phyloP scores from a whole-genome alignment of 1,284 basidiomycete genomes.

The Sutorius eximius region DNA sequence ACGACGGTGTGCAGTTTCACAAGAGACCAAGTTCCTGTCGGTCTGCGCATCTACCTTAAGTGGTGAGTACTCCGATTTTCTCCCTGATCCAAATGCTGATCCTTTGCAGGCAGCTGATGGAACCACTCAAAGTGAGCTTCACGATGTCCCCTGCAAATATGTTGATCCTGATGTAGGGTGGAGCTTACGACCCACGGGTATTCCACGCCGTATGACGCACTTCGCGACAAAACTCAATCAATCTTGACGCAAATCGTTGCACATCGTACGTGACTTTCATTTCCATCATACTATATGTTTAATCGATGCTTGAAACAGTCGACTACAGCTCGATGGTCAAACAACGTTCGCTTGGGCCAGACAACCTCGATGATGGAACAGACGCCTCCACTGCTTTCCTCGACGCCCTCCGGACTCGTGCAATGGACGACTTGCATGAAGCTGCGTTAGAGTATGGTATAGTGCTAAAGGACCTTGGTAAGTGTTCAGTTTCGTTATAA shows the following conservation, averaged over 20 bases:
- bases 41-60: constrained; percentile 77
- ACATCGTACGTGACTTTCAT: constrained; percentile 49
- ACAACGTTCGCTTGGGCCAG: constrained; percentile 73
- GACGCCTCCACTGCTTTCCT: constrained; percentile 75
- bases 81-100: background rate
- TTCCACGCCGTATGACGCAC: constrained; percentile 76
- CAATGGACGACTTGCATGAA: constrained; percentile 79
- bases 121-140: constrained; percentile 60
- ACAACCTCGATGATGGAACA: constrained; percentile 64
- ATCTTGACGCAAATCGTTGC: constrained; percentile 82
- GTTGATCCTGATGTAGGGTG: constrained; percentile 8
- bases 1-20: constrained; percentile 55
- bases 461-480: constrained; percentile 72
- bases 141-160: background rate
- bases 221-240: constrained; percentile 78
- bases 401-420: constrained; percentile 74
- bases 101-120: constrained; percentile 55
- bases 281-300: constrained; percentile 27
- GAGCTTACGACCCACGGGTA: constrained; percentile 74
- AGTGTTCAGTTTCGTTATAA: constrained; percentile 13
- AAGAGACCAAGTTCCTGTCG: constrained; percentile 79
- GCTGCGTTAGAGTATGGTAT: constrained; percentile 81
- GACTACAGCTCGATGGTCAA: constrained; percentile 71
- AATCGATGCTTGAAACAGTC: constrained; percentile 29
- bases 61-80: constrained; percentile 42